These are phyloP conservation scores for Yarrowia porcina DNA, from an alignment of 805 yeast genomes.

Conservation along the genomic window DNA sequence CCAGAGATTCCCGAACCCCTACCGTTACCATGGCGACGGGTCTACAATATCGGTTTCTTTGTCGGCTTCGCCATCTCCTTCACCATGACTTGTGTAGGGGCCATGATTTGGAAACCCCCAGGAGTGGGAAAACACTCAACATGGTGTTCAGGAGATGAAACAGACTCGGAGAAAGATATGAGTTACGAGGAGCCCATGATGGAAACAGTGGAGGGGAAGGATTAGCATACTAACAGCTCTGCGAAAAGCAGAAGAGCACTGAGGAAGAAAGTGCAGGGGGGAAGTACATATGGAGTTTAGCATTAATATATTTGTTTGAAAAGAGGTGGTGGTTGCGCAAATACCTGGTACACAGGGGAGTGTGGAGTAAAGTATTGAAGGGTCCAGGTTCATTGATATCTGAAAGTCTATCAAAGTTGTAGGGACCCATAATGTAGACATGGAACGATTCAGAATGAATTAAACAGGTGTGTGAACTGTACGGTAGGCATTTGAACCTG, in stretches of 20 bases:
- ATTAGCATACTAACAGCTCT: neutral
- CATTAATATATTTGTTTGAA: neutral
- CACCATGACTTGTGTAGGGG: neutral
- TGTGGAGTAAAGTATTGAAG: no score
- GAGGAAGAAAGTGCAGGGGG: neutral
- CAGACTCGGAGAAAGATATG: conserved; percentile 7
- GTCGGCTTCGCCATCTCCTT: conserved; percentile 8
- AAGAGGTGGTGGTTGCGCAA: no score
- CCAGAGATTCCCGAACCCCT: conserved; percentile 14
- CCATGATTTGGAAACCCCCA: neutral
- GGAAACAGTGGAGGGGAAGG: neutral
- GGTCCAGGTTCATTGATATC: no score
- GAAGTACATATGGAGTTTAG: neutral
- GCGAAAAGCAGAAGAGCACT: neutral
- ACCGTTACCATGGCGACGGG: conserved; percentile 10
- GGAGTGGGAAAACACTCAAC: neutral
- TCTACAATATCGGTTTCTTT: conserved; percentile 12
- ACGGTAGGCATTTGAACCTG: no score
- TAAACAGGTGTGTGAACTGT: no score
- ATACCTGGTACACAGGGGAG: no score
- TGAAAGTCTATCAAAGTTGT: no score
- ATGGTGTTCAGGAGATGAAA: conserved; percentile 20
- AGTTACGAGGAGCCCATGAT: conserved; percentile 13
- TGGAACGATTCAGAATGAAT: no score
- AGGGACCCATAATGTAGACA: no score